Percentiles rank a stretch among this genome's conserved stretches.
These are phyloP conservation scores for Hyaloscypha finlandica DNA, from an alignment of 495 filamentous ascomycete genomes.

Conservation along the genomic window DNA sequence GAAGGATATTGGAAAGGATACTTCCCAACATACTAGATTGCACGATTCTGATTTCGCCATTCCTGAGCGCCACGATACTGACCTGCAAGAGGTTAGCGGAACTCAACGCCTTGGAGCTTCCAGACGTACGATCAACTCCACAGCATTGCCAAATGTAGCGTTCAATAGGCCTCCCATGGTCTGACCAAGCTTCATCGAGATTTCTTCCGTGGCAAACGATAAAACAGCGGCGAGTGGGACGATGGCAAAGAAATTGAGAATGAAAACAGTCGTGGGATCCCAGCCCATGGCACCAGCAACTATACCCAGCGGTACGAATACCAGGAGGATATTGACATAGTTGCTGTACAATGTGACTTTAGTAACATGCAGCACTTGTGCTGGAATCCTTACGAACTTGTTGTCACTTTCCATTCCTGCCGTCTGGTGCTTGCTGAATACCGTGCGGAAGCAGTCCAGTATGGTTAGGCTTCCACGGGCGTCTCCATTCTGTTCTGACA, in stretches of 20 bases:
- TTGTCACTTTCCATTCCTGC: slow-evolving; percentile 50
- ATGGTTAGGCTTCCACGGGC: slow-evolving; percentile 4
- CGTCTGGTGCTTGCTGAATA: slow-evolving; percentile 45
- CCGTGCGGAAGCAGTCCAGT: slow-evolving; percentile 31
- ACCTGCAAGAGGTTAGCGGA: slow-evolving; percentile 56
- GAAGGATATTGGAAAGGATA: slow-evolving; percentile 92
- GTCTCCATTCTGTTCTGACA: slow-evolving; percentile 24
- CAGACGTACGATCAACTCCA: slow-evolving; percentile 89
- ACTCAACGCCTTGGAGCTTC: slow-evolving; percentile 8
- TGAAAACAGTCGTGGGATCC: slow-evolving; percentile 77
- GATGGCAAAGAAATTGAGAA: slow-evolving; percentile 94
- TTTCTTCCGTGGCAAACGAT: slow-evolving; percentile 94
- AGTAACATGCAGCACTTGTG: slow-evolving; percentile 49
- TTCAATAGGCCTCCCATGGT: slow-evolving; percentile 92
- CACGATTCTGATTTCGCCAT: slow-evolving; percentile 89
- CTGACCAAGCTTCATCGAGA: slow-evolving; percentile 81
- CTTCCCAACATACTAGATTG: slow-evolving; percentile 98
- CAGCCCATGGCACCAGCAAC: slow-evolving; percentile 70
- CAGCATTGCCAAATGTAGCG: slow-evolving; percentile 96
- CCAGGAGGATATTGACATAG: slow-evolving; percentile 82
- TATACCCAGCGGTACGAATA: slow-evolving; percentile 91
- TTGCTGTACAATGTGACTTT: slow-evolving; percentile 60
- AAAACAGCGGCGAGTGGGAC: slow-evolving; percentile 89
- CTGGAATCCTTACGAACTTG: slow-evolving; percentile 59
- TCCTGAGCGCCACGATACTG: slow-evolving; percentile 83